Conservation (phyloP, 1,139 yeast species). For the Magnusiomyces suaveolens region DNA sequence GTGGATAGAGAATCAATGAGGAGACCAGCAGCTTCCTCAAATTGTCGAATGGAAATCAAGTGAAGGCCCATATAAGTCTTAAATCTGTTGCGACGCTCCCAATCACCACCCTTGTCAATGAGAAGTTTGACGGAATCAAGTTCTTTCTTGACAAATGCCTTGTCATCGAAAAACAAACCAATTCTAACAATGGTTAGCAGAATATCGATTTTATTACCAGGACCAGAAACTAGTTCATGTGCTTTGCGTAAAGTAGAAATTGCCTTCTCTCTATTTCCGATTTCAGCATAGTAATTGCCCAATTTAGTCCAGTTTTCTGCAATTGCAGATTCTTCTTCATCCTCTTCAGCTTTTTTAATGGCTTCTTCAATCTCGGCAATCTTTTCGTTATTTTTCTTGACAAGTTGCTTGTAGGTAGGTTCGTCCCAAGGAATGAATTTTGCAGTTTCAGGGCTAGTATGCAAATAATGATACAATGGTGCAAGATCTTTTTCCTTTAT, state of each 20-base stretch:
- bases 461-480: conserved; percentile 72
- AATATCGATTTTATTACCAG: conserved; percentile 86
- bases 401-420: conserved; percentile 41
- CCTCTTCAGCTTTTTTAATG: conserved; percentile 70
- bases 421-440: conserved; percentile 43
- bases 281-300: conserved; percentile 79
- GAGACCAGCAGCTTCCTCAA: conserved; percentile 70
- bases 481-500: conserved; percentile 61
- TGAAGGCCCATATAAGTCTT: conserved; percentile 87
- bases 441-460: conserved; percentile 35
- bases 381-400: conserved; percentile 44
- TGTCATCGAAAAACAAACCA: conserved; percentile 81
- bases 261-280: conserved; percentile 77
- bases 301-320: conserved; percentile 68
- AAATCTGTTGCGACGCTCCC: conserved; percentile 95
- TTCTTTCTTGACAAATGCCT: conserved; percentile 56
- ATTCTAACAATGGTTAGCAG: conserved; percentile 71
- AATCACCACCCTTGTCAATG: conserved; percentile 95
- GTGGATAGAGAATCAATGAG: conserved; percentile 90
- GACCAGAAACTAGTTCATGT: conserved; percentile 67
- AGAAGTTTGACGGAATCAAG: conserved; percentile 61
- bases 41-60: conserved; percentile 74
- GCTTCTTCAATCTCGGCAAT: conserved; percentile 49
- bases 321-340: conserved; percentile 81
- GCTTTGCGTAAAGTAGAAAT: conserved; percentile 62